phyloP scores from a whole-genome alignment of 1,139 yeast species.

The Yamadazyma pseudoaaseri region DNA sequence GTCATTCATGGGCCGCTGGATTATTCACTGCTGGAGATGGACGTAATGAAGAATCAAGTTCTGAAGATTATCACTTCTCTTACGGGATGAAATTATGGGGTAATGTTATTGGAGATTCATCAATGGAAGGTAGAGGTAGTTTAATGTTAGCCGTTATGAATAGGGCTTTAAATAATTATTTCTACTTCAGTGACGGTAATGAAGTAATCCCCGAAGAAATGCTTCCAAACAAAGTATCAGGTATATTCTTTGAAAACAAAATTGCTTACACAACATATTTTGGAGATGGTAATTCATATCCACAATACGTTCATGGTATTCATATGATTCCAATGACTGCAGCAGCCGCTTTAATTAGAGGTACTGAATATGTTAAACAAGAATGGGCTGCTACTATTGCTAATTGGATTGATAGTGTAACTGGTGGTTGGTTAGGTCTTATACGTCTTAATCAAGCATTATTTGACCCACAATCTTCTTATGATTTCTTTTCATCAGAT shows the following conservation, averaged over 20 bases:
- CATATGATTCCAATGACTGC: conserved; percentile 91
- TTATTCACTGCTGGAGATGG: conserved; percentile 71
- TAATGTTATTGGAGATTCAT: conserved; percentile 58
- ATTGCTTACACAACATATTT: conserved; percentile 75
- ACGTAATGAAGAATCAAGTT: conserved; percentile 74
- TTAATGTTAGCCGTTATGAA: conserved; percentile 67
- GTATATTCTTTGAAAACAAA: conserved; percentile 83
- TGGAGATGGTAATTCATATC: conserved; percentile 41
- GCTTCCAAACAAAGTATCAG: conserved; percentile 66
- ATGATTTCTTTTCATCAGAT: conserved; percentile 58
- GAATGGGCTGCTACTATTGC: conserved; percentile 71
- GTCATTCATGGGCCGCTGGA: conserved; percentile 88
- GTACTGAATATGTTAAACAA: conserved; percentile 65
- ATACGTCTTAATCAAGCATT: conserved; percentile 77
- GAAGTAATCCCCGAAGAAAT: conserved; percentile 55
- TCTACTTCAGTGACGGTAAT: conserved; percentile 57
- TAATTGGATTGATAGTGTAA: conserved; percentile 50
- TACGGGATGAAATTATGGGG: conserved; percentile 88
- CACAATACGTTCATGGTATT: conserved; percentile 90
- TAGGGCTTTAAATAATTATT: conserved; percentile 63
- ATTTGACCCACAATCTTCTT: conserved; percentile 64
- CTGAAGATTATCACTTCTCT: conserved; percentile 79
- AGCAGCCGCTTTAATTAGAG: conserved; percentile 72
- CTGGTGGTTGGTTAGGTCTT: conserved; percentile 88
- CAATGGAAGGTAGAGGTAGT: conserved; percentile 79